Conservation (phyloP, 768 basidiomycete species). For the Leccinum obscurum region DNA sequence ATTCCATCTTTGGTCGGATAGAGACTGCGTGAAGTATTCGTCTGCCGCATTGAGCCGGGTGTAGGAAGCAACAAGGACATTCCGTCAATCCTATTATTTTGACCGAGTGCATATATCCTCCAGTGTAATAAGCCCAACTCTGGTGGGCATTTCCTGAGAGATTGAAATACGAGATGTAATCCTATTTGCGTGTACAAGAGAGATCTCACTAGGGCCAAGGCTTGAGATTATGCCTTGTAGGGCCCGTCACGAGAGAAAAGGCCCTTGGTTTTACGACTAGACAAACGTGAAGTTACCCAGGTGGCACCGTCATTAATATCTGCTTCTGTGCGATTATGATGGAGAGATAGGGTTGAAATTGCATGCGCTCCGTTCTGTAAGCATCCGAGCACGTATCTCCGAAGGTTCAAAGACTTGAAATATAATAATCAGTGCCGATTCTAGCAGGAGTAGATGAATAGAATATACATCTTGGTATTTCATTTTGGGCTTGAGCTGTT, state of each 20-base stretch:
- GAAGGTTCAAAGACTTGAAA: slow-evolving; percentile 94
- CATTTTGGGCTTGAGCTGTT: slow-evolving; percentile 65
- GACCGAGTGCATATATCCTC: slow-evolving; percentile 84
- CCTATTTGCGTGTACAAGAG: slow-evolving; percentile 92
- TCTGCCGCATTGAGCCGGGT: slow-evolving; percentile 66
- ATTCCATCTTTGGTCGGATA: slow-evolving; percentile 65
- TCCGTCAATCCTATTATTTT: slow-evolving; percentile 81
- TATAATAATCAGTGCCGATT: slow-evolving; percentile 8
- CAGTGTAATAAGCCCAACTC: slow-evolving; percentile 69
- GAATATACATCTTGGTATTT: slow-evolving; percentile 76
- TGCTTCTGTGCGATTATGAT: slow-evolving; percentile 63
- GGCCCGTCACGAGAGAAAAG: slow-evolving; percentile 67
- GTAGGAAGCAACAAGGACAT: slow-evolving; percentile 63
- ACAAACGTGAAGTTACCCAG: slow-evolving; percentile 85
- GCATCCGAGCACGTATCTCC: slow-evolving; percentile 84
- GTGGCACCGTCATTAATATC: slow-evolving; percentile 80
- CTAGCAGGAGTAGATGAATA: slow-evolving; percentile 3
- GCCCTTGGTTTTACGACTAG: slow-evolving; percentile 65
- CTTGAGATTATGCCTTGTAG: slow-evolving; percentile 51
- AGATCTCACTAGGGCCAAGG: slow-evolving; percentile 74
- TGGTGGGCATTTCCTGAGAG: slow-evolving; percentile 56
- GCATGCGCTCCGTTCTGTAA: slow-evolving; percentile 96
- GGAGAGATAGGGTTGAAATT: slow-evolving; percentile 69
- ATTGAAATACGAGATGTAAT: slow-evolving; percentile 86
- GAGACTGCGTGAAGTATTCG: slow-evolving; percentile 70